Percentiles rank a stretch among this genome's conserved stretches.
phyloP scores from a whole-genome alignment of 352 stramenopile genomes.

The Phytopythium vexans region DNA sequence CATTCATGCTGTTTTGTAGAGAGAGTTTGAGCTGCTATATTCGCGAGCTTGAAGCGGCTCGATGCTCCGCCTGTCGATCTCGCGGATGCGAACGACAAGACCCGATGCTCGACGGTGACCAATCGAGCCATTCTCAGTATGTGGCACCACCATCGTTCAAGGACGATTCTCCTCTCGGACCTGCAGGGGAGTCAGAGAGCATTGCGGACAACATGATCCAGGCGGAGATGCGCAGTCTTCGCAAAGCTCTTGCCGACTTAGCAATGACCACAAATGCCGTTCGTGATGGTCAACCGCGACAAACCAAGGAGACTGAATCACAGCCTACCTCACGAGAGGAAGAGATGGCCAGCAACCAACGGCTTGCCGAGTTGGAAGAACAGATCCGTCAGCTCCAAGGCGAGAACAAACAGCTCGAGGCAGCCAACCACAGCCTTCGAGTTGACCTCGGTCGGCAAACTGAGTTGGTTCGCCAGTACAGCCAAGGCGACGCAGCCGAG shows the following conservation, averaged over 20 bases:
- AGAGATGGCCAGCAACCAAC: not conserved
- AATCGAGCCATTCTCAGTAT: not conserved
- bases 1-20: slow-evolving; percentile 4
- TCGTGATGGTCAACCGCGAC: too few species aligned
- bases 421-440: slow-evolving; percentile 5
- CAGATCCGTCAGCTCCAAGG: slow-evolving; percentile 16
- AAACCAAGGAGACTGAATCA: not conserved
- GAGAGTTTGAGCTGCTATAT: slow-evolving; percentile 59
- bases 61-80: slow-evolving; percentile 12
- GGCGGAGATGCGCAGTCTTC: slow-evolving; percentile 43
- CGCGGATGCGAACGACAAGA: not conserved
- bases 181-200: not conserved
- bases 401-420: slow-evolving; percentile 10
- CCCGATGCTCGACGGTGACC: not conserved
- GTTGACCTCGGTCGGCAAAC: slow-evolving; percentile 18
- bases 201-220: slow-evolving; percentile 42
- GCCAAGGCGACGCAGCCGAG: slow-evolving; percentile 38
- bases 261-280: not conserved
- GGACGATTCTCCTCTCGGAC: not conserved
- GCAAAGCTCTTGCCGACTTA: slow-evolving; percentile 34
- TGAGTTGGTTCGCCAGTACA: slow-evolving; percentile 10
- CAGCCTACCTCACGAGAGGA: too few species aligned
- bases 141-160: not conserved
- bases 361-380: slow-evolving; percentile 16
- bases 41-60: slow-evolving; percentile 30